A percentile compares a stretch with the other conserved stretches of the same genome.
phyloP scores from a whole-genome alignment of 768 basidiomycete genomes.

The Cyathus striatus region DNA sequence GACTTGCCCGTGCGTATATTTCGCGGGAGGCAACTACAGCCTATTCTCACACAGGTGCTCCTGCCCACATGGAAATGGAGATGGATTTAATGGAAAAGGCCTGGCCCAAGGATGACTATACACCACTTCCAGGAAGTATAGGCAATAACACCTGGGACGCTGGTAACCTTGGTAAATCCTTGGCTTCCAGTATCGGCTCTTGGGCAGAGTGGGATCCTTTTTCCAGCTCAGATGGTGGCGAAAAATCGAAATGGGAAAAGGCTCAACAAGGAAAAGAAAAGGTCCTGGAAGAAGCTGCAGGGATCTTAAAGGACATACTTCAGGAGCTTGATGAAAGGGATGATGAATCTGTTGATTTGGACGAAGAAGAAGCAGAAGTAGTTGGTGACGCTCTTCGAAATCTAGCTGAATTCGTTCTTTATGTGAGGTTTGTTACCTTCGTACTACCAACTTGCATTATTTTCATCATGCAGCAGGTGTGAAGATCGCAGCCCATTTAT shows the following conservation, averaged over 20 bases:
- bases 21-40: slow-evolving; percentile 42
- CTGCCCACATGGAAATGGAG: slow-evolving; percentile 55
- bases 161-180: slow-evolving; percentile 45
- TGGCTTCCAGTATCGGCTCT: slow-evolving; percentile 49
- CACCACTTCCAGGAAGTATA: slow-evolving; percentile 18
- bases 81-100: slow-evolving; percentile 65
- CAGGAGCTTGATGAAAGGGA: slow-evolving; percentile 68
- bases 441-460: slow-evolving; percentile 1
- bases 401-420: slow-evolving; percentile 52
- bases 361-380: slow-evolving; percentile 64
- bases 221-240: slow-evolving; percentile 18
- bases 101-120: slow-evolving; percentile 62
- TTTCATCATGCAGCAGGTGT: slow-evolving; percentile 24
- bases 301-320: slow-evolving; percentile 65
- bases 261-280: slow-evolving; percentile 37
- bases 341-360: slow-evolving; percentile 43
- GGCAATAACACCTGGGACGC: slow-evolving; percentile 59
- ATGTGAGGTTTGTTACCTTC: slow-evolving; percentile 57
- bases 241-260: slow-evolving; percentile 21
- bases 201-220: slow-evolving; percentile 47
- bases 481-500: slow-evolving; percentile 24
- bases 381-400: slow-evolving; percentile 59
- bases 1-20: slow-evolving; percentile 67
- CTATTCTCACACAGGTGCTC: slow-evolving; percentile 57
- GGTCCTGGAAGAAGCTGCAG: slow-evolving; percentile 65